These are phyloP conservation scores for Hypoxylon lienhwacheense DNA, from an alignment of 495 filamentous ascomycete species.

Conservation along the genomic window DNA sequence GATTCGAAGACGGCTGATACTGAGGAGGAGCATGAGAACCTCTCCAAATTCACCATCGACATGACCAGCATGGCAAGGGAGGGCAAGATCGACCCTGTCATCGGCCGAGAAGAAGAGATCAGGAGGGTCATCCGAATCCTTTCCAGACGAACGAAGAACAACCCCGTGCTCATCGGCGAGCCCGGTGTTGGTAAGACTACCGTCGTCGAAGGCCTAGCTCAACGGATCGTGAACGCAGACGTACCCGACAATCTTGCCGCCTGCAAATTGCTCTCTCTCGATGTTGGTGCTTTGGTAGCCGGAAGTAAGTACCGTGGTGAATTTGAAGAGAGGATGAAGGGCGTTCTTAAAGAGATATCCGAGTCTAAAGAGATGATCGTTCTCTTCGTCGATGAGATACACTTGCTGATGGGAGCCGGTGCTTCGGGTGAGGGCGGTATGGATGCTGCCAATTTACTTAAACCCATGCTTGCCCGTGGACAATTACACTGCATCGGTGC, in stretches of 20 bases:
- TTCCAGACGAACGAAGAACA: slow-evolving; percentile 95
- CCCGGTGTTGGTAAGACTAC: slow-evolving; percentile 99
- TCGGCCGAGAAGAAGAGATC: slow-evolving; percentile 96
- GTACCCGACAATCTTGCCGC: slow-evolving; percentile 93
- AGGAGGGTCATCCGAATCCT: slow-evolving; percentile 91
- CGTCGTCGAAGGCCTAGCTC: slow-evolving; percentile 94
- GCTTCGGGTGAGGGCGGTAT: slow-evolving; percentile 93
- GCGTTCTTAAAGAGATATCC: slow-evolving; percentile 93
- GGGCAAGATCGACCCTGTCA: slow-evolving; percentile 97
- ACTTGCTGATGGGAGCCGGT: slow-evolving; percentile 96
- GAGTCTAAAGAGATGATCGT: slow-evolving; percentile 97
- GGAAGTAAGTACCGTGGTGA: slow-evolving; percentile 98
- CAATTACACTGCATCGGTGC: slow-evolving; percentile 98
- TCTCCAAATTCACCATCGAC: slow-evolving; percentile 97
- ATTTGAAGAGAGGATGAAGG: slow-evolving; percentile 99
- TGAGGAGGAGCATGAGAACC: slow-evolving; percentile 86
- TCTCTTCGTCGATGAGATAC: slow-evolving; percentile 97
- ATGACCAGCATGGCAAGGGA: slow-evolving; percentile 93
- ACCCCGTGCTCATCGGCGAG: slow-evolving; percentile 90
- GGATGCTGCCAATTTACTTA: slow-evolving; percentile 96
- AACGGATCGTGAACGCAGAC: slow-evolving; percentile 92
- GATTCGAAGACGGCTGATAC: slow-evolving; percentile 94
- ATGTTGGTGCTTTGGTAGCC: slow-evolving; percentile 91
- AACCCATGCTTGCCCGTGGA: slow-evolving; percentile 92
- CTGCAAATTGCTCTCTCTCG: slow-evolving; percentile 89